Evolutionary conservation across 1,284 basidiomycete genomes (phyloP).

Genomic region (Ustilago hordei): DNA sequence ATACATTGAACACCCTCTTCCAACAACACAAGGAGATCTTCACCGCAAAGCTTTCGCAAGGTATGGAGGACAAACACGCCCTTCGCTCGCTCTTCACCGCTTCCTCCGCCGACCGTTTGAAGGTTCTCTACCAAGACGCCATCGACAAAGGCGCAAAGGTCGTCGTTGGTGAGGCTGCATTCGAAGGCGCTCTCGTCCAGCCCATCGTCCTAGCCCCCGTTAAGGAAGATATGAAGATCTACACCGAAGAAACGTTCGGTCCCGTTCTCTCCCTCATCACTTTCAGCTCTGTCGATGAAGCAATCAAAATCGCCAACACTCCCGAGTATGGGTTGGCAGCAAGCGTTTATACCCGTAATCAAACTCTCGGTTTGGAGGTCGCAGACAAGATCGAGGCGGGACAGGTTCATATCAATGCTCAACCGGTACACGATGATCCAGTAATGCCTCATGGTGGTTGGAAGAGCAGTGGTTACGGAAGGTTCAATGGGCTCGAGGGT

Average conservation of each 20-base stretch:
- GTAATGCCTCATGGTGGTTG: constrained; percentile 76
- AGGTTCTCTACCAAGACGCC: constrained; percentile 74
- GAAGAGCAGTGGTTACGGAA: constrained; percentile 72
- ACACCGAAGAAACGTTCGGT: constrained; percentile 79
- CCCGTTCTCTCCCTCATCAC: constrained; percentile 82
- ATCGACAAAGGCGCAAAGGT: constrained; percentile 74
- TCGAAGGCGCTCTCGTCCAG: constrained; percentile 72
- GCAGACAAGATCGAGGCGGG: constrained; percentile 72
- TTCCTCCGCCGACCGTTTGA: constrained; percentile 73
- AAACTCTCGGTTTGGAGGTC: constrained; percentile 73
- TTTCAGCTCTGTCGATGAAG: constrained; percentile 81
- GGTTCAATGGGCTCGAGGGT: constrained; percentile 81
- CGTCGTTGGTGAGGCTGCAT: constrained; percentile 72
- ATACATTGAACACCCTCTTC: constrained; percentile 70
- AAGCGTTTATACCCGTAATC: constrained; percentile 74
- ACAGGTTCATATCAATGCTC: constrained; percentile 64
- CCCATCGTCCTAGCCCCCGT: constrained; percentile 75
- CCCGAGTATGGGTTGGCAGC: constrained; percentile 75
- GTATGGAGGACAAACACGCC: constrained; percentile 39
- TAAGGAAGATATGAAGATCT: constrained; percentile 72
- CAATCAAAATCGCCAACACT: constrained; percentile 73
- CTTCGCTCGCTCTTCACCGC: constrained; percentile 73
- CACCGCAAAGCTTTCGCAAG: constrained; percentile 33
- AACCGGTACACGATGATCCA: constrained; percentile 50
- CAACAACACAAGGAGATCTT: constrained; percentile 71